Evolutionary conservation across 768 basidiomycete genomes (phyloP).

Genomic region (Gloeopeniophorella convolvens): DNA sequence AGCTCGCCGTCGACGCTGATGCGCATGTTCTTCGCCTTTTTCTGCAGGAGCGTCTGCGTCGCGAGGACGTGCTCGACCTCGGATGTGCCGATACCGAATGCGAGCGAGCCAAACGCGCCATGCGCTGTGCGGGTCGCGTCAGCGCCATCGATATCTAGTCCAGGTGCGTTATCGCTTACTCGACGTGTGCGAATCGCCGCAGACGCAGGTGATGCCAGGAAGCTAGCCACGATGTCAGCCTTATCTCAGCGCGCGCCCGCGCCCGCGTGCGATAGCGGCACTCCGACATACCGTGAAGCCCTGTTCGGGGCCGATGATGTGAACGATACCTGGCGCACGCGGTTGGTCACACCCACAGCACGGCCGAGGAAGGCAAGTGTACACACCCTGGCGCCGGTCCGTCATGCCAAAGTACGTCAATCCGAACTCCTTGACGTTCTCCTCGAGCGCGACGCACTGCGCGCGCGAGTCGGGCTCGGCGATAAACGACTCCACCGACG

Average conservation of each 20-base stretch:
- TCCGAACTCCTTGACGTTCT: constrained; percentile 61
- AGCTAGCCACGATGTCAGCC: constrained; percentile 25
- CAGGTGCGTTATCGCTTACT: too few relatives aligned
- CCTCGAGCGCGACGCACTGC: constrained; percentile 53
- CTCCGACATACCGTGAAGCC: constrained; percentile 48
- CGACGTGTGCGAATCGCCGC: constrained; percentile 62
- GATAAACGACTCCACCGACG: constrained; percentile 43
- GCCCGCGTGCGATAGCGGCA: neutral
- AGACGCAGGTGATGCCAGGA: constrained; percentile 45
- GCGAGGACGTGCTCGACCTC: constrained; percentile 67
- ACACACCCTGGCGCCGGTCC: constrained; percentile 53
- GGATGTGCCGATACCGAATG: constrained; percentile 62
- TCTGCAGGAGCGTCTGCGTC: constrained; percentile 56
- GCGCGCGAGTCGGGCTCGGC: constrained; percentile 51
- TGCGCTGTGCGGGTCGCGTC: constrained; percentile 41
- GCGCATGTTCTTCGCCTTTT: constrained; percentile 61
- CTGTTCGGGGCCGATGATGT: constrained; percentile 63
- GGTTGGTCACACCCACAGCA: neutral
- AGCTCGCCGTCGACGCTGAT: constrained; percentile 53
- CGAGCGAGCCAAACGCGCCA: constrained; percentile 61
- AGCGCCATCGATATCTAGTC: too few relatives aligned
- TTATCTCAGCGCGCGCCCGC: neutral
- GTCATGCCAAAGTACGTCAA: constrained; percentile 63
- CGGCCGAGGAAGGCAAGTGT: neutral
- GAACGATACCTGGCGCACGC: constrained; percentile 37